Percentiles rank a stretch among this genome's conserved stretches.
These are phyloP conservation scores for Butyriboletus loyo DNA, from an alignment of 768 basidiomycete genomes.

Conservation along the genomic window DNA sequence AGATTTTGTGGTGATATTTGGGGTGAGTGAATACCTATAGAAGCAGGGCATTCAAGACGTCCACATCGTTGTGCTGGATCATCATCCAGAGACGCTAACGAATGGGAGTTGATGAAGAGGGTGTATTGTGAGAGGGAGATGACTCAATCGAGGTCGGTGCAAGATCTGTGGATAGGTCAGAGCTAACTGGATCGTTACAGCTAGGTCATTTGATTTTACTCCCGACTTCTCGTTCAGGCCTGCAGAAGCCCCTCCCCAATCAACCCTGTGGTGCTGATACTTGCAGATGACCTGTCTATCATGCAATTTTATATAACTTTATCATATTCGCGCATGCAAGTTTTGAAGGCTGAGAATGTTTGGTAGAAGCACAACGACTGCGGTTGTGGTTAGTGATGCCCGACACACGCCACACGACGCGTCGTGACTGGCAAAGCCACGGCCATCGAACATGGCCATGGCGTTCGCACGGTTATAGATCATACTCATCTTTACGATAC, in stretches of 20 bases:
- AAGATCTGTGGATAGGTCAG: too few species aligned
- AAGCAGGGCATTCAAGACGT: constrained; percentile 6
- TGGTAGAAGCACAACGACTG: background rate
- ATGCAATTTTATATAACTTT: too few species aligned
- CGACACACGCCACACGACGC: too few species aligned
- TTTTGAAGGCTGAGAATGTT: background rate
- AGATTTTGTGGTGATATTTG: constrained; percentile 2
- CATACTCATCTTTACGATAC: too few species aligned
- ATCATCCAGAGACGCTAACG: constrained; percentile 8
- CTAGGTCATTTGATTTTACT: constrained; percentile 13
- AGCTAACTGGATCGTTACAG: background rate
- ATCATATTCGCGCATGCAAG: background rate
- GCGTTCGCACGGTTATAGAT: too few species aligned
- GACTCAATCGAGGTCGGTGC: constrained; percentile 6
- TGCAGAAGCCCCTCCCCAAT: background rate
- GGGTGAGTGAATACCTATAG: constrained; percentile 7
- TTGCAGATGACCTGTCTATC: too few species aligned
- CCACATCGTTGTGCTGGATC: constrained; percentile 15
- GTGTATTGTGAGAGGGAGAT: constrained; percentile 14
- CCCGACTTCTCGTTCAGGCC: background rate
- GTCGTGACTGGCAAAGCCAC: too few species aligned
- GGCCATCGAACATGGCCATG: too few species aligned
- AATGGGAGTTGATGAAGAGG: constrained; percentile 13
- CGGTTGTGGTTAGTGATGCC: too few species aligned
- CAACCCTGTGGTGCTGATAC: background rate